Conservation (phyloP, 345 rosid species). For the Psidium friedrichsthalianum region DNA sequence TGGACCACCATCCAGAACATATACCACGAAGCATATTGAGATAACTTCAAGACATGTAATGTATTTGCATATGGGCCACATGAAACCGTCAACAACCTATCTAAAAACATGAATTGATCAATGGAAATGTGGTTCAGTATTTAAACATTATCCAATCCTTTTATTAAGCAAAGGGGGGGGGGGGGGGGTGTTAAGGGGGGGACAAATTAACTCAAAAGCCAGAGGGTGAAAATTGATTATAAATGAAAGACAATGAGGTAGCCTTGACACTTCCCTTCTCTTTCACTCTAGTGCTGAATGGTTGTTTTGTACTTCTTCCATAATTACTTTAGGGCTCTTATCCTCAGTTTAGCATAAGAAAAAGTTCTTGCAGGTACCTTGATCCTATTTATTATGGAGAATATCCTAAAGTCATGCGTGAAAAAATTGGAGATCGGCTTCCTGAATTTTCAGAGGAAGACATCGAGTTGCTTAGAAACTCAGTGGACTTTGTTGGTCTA, state of each 20-base stretch:
- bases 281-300: neutral
- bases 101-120: neutral
- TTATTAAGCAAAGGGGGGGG: neutral
- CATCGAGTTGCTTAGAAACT: slow-evolving; percentile 36
- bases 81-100: neutral
- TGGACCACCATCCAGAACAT: neutral
- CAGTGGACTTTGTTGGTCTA: slow-evolving; percentile 74
- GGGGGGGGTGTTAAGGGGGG: neutral
- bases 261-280: neutral
- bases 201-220: neutral
- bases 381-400: slow-evolving; percentile 74
- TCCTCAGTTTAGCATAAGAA: neutral
- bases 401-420: slow-evolving; percentile 69
- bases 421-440: slow-evolving; percentile 49
- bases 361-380: slow-evolving; percentile 41
- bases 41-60: neutral
- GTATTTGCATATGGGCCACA: neutral
- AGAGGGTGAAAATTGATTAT: neutral
- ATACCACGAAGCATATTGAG: neutral
- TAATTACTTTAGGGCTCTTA: neutral
- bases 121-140: neutral
- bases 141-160: neutral
- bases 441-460: slow-evolving; percentile 73
- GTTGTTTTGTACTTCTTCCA: neutral
- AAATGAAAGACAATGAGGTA: neutral